These are phyloP conservation scores for Hysterangium stoloniferum DNA, from an alignment of 768 basidiomycete species.

Conservation along the genomic window DNA sequence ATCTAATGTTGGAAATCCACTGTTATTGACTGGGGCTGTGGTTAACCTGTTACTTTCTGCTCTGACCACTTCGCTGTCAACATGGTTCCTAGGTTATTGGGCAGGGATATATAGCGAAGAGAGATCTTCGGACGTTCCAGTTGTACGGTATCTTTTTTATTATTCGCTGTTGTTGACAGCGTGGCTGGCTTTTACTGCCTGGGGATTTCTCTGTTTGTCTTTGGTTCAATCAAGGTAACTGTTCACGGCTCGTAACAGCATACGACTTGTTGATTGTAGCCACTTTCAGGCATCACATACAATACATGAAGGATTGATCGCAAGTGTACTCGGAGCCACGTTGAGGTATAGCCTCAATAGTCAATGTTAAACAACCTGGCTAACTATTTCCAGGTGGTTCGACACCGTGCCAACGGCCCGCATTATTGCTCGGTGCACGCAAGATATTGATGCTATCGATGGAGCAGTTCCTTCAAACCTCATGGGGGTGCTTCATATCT, in stretches of 20 bases:
- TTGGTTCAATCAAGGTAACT: not conserved
- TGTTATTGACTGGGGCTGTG: too few relatives aligned
- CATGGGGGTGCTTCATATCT: not conserved
- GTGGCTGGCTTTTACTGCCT: too few relatives aligned
- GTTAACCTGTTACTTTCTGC: too few relatives aligned
- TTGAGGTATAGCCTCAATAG: slow-evolving; percentile 4
- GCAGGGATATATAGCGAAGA: too few relatives aligned
- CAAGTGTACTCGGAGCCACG: slow-evolving; percentile 11
- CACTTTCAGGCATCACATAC: not conserved
- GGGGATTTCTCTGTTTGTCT: too few relatives aligned
- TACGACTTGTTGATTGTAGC: not conserved
- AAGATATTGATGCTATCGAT: slow-evolving; percentile 15
- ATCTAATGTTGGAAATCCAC: slow-evolving; percentile 10
- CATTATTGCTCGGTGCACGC: slow-evolving; percentile 20
- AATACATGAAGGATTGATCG: slow-evolving; percentile 8
- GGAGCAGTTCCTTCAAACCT: not conserved
- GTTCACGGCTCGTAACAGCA: too few relatives aligned
- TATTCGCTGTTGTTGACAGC: too few relatives aligned
- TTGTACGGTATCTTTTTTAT: too few relatives aligned
- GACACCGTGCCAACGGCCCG: slow-evolving; percentile 19
- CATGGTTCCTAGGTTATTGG: too few relatives aligned
- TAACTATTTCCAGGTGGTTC: slow-evolving; percentile 14
- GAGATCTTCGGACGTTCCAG: too few relatives aligned
- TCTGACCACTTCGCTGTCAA: too few relatives aligned
- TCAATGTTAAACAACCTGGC: not conserved